Base-by-base conservation (phyloP, 2,329 filamentous ascomycete species). In the Colletotrichum viniferum region DNA sequence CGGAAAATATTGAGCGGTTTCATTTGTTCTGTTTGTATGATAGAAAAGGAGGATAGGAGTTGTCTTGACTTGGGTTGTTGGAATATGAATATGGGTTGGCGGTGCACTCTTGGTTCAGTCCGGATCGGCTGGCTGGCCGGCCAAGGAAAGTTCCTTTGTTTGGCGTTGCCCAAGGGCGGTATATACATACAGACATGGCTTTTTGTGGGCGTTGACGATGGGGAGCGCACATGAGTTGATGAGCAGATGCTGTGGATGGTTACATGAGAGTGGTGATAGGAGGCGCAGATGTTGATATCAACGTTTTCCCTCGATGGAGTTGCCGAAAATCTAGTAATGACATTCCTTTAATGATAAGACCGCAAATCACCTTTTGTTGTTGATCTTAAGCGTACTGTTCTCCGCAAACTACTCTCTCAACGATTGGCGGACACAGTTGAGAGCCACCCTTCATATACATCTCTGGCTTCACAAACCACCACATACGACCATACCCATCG, bases 1-100 rank as follows among this genome's bases (percentile, higher is more conserved):
- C 3, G 81, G 82, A 10, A 76, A 73, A 16, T 83, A 82, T 24
- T 71, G 34, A 73, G 21, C 28, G 18, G 7, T 24, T 38, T 16
- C 14, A 9, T 34, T 34, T 14, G 2, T 36, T 28, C 8, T 18
- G 34, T n/a, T 7, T 30, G 36, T 43, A 48, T 34, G 24, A 60
- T 43, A 62, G 34, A 34, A 52, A 26, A 34, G 5, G 13, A 62
- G 10, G 55, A 32, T 24, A 4, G 8, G 32, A n/a, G 16, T 52
- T 67, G n/a, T 43, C 16, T 18, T 52, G 14, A 21, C n/a, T n/a
- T 13, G 26, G 8, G n/a, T 16, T 32, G 18, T 26, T 66, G n/a
- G 36, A 52, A 52, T 52, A 52, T 58, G 16, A 32, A 48, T 52
- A 62, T n/a, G 52, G 26, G 38, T 52, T 14, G 16, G 12, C 10